Conservation (phyloP, 345 rosid species). For the Trapa bicornis region DNA sequence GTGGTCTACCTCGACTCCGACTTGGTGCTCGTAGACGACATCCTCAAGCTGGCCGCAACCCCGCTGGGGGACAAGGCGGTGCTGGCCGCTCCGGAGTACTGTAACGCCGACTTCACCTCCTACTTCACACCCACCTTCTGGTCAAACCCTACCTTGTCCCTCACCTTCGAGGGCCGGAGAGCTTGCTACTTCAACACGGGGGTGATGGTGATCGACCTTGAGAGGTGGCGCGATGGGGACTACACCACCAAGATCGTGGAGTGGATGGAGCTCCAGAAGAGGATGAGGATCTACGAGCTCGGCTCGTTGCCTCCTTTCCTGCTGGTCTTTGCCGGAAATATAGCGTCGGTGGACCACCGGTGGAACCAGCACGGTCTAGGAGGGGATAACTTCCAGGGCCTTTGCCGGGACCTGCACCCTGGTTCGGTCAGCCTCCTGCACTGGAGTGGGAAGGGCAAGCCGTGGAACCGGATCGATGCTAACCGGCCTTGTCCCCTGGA, state of each 20-base stretch:
- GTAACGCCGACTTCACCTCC: constrained; percentile 26
- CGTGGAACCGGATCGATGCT: constrained; percentile 23
- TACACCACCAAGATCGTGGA: constrained; percentile 24
- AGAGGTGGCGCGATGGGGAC: constrained; percentile 25
- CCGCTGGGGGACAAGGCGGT: constrained; percentile 15
- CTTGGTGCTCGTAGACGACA: constrained; percentile 27
- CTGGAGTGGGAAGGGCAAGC: constrained; percentile 40
- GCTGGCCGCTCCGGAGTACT: constrained; percentile 29
- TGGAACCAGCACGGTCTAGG: constrained; percentile 39
- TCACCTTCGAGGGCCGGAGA: constrained; percentile 19
- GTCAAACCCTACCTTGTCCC: constrained; percentile 23
- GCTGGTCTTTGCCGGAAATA: constrained; percentile 27
- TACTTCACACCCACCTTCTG: constrained; percentile 31
- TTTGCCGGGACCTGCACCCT: constrained; percentile 28
- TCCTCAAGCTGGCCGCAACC: constrained; percentile 20
- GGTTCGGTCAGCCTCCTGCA: constrained; percentile 34
- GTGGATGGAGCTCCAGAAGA: constrained; percentile 36
- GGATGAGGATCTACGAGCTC: constrained; percentile 31
- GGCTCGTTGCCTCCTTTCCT: constrained; percentile 33
- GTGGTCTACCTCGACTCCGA: constrained; percentile 29
- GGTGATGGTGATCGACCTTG: constrained; percentile 27
- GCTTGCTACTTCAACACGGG: constrained; percentile 35
- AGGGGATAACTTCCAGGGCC: constrained; percentile 26
- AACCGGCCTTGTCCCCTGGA: constrained; percentile 26
- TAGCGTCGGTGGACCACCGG: constrained; percentile 26